Evolutionary conservation across 768 basidiomycete species (phyloP).

Genomic region (Neoboletus brunneissimus): DNA sequence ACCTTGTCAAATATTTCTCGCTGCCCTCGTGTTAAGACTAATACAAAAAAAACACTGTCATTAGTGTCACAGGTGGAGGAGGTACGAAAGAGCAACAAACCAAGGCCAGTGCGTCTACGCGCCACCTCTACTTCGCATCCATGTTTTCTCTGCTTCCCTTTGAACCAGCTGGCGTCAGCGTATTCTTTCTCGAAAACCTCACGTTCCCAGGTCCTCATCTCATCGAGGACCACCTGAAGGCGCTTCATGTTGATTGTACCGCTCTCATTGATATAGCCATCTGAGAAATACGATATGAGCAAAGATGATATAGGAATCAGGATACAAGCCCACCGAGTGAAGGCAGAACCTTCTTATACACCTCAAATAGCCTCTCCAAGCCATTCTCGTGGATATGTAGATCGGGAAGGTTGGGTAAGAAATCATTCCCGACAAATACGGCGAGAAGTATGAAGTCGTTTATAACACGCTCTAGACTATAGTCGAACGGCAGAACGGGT

Average conservation of each 20-base stretch:
- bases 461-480: constrained; percentile 90
- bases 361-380: constrained; percentile 86
- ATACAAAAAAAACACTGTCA: background rate
- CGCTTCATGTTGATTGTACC: constrained; percentile 79
- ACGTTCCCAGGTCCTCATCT: constrained; percentile 84
- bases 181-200: constrained; percentile 92
- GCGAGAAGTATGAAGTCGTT: constrained; percentile 97
- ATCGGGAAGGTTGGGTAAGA: constrained; percentile 93
- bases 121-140: constrained; percentile 62
- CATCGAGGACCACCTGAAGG: constrained; percentile 82
- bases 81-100: constrained; percentile 40
- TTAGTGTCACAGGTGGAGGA: background rate
- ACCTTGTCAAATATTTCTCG: constrained; percentile 77
- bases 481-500: constrained; percentile 67
- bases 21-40: constrained; percentile 73
- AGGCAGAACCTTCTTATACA: constrained; percentile 91
- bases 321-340: constrained; percentile 50
- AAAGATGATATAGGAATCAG: background rate
- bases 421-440: constrained; percentile 98
- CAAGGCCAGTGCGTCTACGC: constrained; percentile 56
- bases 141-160: constrained; percentile 85
- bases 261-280: constrained; percentile 90
- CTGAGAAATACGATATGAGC: constrained; percentile 37
- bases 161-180: constrained; percentile 88
- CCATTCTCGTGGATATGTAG: constrained; percentile 98